Evolutionary conservation across 2,329 filamentous ascomycete species (phyloP).

Genomic region (Cladosporium velox): DNA sequence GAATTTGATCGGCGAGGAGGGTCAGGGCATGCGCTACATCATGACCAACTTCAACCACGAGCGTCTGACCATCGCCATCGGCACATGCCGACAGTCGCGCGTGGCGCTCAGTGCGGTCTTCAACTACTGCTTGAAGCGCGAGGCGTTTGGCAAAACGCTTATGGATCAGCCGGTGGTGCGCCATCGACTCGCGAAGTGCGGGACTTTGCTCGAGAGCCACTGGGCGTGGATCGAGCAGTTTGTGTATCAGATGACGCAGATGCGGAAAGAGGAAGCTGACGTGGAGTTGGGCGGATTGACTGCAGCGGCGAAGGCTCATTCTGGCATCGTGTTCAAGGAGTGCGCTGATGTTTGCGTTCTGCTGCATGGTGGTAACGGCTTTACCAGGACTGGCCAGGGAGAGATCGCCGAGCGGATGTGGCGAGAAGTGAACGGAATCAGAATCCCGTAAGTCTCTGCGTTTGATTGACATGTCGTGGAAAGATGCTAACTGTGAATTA

Average conservation of each 20-base stretch:
- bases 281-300: constrained; percentile 69
- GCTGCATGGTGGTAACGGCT: constrained; percentile 74
- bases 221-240: constrained; percentile 74
- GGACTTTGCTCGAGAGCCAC: constrained; percentile 67
- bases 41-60: constrained; percentile 72
- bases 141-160: constrained; percentile 67
- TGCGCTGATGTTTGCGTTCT: constrained; percentile 69
- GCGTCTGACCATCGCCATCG: constrained; percentile 66
- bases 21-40: constrained; percentile 69
- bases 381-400: constrained; percentile 68
- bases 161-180: constrained; percentile 75
- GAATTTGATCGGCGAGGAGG: constrained; percentile 70
- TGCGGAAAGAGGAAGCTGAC: constrained; percentile 62
- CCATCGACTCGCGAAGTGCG: constrained; percentile 70
- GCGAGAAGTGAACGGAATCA: constrained; percentile 31
- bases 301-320: constrained; percentile 71
- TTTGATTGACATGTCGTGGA: background rate
- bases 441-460: constrained; percentile 32
- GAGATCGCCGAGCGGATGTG: constrained; percentile 68
- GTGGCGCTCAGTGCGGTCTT: constrained; percentile 63
- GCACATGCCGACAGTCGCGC: constrained; percentile 62
- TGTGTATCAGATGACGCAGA: constrained; percentile 65
- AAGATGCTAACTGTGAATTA: constrained; percentile 24
- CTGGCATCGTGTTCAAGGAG: constrained; percentile 70
- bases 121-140: constrained; percentile 64